phyloP scores from a whole-genome alignment of 768 basidiomycete genomes.

The Pulveroboletus ravenelii region DNA sequence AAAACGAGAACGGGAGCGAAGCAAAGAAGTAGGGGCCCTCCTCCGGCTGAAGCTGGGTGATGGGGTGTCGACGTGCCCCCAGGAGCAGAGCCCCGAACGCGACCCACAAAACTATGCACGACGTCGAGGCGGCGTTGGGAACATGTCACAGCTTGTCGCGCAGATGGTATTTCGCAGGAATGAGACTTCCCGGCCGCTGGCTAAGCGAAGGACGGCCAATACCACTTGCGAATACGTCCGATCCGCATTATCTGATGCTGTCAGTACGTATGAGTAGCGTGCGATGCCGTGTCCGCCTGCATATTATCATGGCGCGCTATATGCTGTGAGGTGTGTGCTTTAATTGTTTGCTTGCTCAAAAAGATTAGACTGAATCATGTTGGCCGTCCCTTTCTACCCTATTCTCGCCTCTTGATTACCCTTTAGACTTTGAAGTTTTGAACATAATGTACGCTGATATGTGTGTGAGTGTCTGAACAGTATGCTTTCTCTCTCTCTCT shows the following conservation, averaged over 20 bases:
- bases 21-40: conserved; percentile 51
- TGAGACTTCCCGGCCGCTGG: conserved; percentile 36
- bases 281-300: conserved; percentile 2
- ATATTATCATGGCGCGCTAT: conserved; percentile 7
- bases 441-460: conserved; percentile 24
- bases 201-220: conserved; percentile 30
- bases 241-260: conserved; percentile 29
- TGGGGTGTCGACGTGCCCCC: conserved; percentile 18
- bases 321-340: conserved; percentile 26
- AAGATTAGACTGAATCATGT: conserved; percentile 22
- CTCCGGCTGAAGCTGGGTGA: conserved; percentile 50
- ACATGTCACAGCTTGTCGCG: conserved; percentile 40
- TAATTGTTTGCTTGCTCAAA: neutral
- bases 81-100: conserved; percentile 24
- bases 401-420: conserved; percentile 2
- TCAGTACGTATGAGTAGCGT: conserved; percentile 12
- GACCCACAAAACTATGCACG: conserved; percentile 16
- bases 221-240: conserved; percentile 18
- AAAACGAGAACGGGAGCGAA: conserved; percentile 51
- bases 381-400: conserved; percentile 8
- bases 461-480: conserved; percentile 21
- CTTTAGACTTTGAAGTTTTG: conserved; percentile 12
- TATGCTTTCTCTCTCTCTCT: conserved; percentile 17
- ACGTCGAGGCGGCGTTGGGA: conserved; percentile 24
- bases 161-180: conserved; percentile 44